These are phyloP conservation scores for Nitzschia sp. DNA, from an alignment of 108 stramenopile genomes.

Conservation along the genomic window DNA sequence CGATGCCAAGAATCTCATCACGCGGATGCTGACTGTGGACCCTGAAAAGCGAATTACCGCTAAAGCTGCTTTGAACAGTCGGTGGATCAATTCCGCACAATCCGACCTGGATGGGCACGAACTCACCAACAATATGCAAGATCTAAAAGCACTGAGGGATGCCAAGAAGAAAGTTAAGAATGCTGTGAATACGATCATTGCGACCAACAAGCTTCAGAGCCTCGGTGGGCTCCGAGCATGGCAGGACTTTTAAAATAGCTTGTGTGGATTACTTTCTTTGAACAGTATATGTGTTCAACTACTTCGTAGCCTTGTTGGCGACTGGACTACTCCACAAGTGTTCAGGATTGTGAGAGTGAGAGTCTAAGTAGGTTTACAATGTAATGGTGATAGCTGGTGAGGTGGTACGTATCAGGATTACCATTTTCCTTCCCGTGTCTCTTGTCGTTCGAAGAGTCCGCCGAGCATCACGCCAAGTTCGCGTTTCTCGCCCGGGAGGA, in stretches of 20 bases:
- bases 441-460: too few species aligned
- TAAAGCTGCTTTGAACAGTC: conserved; percentile 59
- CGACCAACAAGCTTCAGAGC: conserved; percentile 49
- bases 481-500: too few species aligned
- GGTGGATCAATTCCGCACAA: conserved; percentile 69
- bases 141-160: conserved; percentile 39
- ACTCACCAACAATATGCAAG: conserved; percentile 41
- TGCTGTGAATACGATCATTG: conserved; percentile 37
- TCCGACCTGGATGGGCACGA: conserved; percentile 19
- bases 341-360: too few species aligned
- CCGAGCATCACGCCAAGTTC: too few species aligned
- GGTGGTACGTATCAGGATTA: too few species aligned
- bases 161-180: conserved; percentile 47
- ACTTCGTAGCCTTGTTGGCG: too few species aligned
- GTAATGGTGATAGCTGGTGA: too few species aligned
- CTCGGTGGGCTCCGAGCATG: conserved; percentile 31
- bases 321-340: too few species aligned
- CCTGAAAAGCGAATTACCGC: conserved; percentile 76
- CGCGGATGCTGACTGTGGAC: conserved; percentile 80
- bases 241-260: conserved; percentile 38
- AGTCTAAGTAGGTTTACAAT: too few species aligned
- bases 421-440: too few species aligned
- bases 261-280: too few species aligned
- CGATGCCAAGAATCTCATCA: conserved; percentile 85
- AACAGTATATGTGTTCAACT: too few species aligned